Base-by-base conservation (phyloP, 176 grass and related monocot genomes). In the Saccharum spontaneum region DNA sequence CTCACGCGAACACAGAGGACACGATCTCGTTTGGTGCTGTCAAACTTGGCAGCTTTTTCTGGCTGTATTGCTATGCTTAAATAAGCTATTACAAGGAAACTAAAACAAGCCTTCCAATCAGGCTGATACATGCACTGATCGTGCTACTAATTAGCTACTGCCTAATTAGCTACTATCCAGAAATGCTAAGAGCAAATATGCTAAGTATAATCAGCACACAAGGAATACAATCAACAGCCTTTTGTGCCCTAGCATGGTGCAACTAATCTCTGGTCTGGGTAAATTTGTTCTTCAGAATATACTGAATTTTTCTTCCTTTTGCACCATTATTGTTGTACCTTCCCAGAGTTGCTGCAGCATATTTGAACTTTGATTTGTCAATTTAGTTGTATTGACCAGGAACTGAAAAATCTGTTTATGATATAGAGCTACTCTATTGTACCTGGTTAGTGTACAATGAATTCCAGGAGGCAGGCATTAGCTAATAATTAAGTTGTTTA, bases 281-380 rank as follows among this genome's bases (percentile, higher is more conserved):
- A 62, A 26, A 62, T 26, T 61, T 62, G n/a, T 62, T 24, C 59
- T 62, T 26, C 59, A 62, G n/a, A 62, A 62, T 67, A 75, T 41
- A 9, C 1, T 37, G 14, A 10, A 39, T 4, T 36, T 15, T 6
- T 5, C 5, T 33, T 39, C 26, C 37, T 4, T 73, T 18, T 52
- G 75, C 66, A 43, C 39, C 2, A 14, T 62, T 61, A 12, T 24
- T 61, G 3, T 6, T 57, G 55, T 20, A 36, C 8, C 20, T 82
- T 24, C 41, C n/a, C 54, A 44, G 12, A 14, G 22, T 22, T 72
- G 24, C 24, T 77, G 26, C 72, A 34, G 67, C 39, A 49, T 77
- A 30, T 81, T 50, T 85, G 50, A 54, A 24, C 34, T 62, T 22
- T 38, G 61, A 44, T 74, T 23, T n/a, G 44, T 68, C 54, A 83